Conservation (phyloP, 1,284 basidiomycete species). For the Athelia sp. region DNA sequence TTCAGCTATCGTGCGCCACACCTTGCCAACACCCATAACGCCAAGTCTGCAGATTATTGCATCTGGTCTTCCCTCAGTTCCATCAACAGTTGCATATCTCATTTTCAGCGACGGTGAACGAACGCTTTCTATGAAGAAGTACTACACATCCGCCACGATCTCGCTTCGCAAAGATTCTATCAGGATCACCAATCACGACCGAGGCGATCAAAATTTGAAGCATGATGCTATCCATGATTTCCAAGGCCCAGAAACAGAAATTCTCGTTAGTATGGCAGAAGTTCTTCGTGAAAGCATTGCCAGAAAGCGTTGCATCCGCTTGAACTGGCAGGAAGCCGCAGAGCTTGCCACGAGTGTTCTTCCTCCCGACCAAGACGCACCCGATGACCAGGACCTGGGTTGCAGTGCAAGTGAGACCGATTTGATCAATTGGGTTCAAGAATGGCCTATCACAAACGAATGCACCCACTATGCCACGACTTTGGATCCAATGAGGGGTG, state of each 20-base stretch:
- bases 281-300: constrained; percentile 24
- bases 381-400: neutral
- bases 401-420: constrained; percentile 9
- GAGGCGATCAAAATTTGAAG: constrained; percentile 18
- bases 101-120: constrained; percentile 25
- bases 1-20: constrained; percentile 21
- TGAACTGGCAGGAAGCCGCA: constrained; percentile 7
- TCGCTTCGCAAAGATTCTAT: constrained; percentile 20
- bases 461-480: constrained; percentile 30
- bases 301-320: constrained; percentile 22
- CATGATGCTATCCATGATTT: constrained; percentile 13
- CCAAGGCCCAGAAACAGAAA: constrained; percentile 8
- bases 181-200: constrained; percentile 31
- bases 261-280: constrained; percentile 1
- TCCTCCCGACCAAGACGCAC: constrained; percentile 7
- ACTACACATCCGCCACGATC: constrained; percentile 16
- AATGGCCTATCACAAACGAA: constrained; percentile 28
- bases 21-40: constrained; percentile 23
- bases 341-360: constrained; percentile 5
- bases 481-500: constrained; percentile 26
- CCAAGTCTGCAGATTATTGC: constrained; percentile 17
- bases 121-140: constrained; percentile 27
- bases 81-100: constrained; percentile 25
- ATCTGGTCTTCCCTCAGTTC: constrained; percentile 11
- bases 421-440: constrained; percentile 24